phyloP scores from a whole-genome alignment of 2,329 filamentous ascomycete genomes.

The Keithomyces neogunnii region DNA sequence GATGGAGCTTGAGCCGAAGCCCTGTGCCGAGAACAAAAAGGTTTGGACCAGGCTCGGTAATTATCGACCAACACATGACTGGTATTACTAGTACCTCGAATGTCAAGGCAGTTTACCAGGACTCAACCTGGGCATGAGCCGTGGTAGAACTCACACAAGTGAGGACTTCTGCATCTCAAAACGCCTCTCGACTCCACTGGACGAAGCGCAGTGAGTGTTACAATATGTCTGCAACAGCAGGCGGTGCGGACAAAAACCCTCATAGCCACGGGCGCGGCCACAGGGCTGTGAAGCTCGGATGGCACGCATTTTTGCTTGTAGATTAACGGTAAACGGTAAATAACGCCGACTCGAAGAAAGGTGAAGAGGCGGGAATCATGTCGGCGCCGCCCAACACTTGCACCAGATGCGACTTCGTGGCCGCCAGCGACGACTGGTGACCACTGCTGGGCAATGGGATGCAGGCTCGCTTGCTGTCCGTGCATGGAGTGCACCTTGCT shows the following conservation, averaged over 20 bases:
- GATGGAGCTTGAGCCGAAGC: too few species aligned
- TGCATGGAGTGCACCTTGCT: neutral
- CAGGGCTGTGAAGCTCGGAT: too few species aligned
- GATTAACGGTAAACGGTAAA: too few species aligned
- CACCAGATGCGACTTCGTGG: neutral
- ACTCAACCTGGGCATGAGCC: too few species aligned
- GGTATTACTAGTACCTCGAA: neutral
- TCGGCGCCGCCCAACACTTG: neutral
- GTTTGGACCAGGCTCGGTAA: neutral
- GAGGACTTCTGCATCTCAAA: too few species aligned
- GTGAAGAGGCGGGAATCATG: neutral
- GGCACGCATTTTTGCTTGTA: too few species aligned
- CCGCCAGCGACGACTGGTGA: neutral
- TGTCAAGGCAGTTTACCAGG: too few species aligned
- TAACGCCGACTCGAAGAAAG: neutral
- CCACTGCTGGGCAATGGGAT: too few species aligned
- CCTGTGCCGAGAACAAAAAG: too few species aligned
- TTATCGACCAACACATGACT: neutral
- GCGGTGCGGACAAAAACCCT: neutral
- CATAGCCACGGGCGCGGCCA: neutral
- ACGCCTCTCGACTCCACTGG: too few species aligned
- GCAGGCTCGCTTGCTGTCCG: neutral
- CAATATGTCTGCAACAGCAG: neutral
- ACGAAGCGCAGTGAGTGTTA: too few species aligned
- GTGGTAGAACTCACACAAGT: too few species aligned